Evolutionary conservation across 805 yeast species (phyloP).

Genomic region (Saturnispora hagleri): DNA sequence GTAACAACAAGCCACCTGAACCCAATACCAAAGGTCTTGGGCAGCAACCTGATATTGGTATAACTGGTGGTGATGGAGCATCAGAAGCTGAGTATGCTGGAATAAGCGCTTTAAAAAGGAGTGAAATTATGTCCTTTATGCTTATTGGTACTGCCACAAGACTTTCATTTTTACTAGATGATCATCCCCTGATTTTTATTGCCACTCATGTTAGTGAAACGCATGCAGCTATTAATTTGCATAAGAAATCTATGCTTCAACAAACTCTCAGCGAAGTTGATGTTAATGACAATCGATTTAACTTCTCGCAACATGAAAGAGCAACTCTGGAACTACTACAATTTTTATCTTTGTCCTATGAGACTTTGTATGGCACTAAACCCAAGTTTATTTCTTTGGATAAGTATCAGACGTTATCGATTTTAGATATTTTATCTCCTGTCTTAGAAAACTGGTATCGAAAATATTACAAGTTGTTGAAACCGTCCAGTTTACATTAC

Average conservation of each 20-base stretch:
- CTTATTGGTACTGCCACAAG: constrained; percentile 80
- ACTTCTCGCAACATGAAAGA: constrained; percentile 52
- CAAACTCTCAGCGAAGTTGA: constrained; percentile 64
- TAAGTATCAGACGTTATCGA: constrained; percentile 59
- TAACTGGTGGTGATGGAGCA: constrained; percentile 14
- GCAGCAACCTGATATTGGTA: neutral
- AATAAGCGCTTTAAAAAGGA: constrained; percentile 73
- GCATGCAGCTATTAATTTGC: constrained; percentile 71
- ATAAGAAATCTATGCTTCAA: constrained; percentile 68
- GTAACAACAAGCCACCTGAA: constrained; percentile 8
- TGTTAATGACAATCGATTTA: constrained; percentile 30
- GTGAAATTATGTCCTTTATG: constrained; percentile 92
- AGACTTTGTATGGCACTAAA: constrained; percentile 64
- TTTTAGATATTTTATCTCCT: constrained; percentile 66
- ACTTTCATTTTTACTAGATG: constrained; percentile 73
- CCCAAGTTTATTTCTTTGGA: constrained; percentile 43
- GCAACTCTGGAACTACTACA: constrained; percentile 76
- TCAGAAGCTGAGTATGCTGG: constrained; percentile 55
- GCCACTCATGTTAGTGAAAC: constrained; percentile 84
- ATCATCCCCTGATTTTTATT: constrained; percentile 61
- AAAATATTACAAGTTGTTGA: constrained; percentile 48
- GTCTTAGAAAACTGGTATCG: constrained; percentile 71
- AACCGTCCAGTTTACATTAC: constrained; percentile 36
- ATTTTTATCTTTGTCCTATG: constrained; percentile 75
- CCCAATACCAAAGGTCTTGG: constrained; percentile 5